Base-by-base conservation (phyloP, 2,329 filamentous ascomycete genomes). In the Laburnicola sp. region DNA sequence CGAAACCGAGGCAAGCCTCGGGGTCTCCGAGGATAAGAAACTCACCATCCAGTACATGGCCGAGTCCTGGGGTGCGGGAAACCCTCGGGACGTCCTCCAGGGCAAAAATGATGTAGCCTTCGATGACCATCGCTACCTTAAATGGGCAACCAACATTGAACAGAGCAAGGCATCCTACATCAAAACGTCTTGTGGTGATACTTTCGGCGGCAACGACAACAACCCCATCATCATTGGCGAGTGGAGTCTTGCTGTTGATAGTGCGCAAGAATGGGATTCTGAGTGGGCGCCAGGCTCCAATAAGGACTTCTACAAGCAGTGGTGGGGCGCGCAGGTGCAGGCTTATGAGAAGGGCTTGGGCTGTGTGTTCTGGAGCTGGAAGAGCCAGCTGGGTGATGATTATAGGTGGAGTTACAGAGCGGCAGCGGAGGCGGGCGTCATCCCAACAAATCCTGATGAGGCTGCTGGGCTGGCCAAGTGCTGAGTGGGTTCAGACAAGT, bases 281-380 rank as follows among this genome's bases (percentile, higher is more conserved):
- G 77, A 74, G 25, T 84, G 76, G 75, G 60, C 76, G 62, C 67
- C 63, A 23, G 34, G 54, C 8, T 67, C 62, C 11, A 73, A 76
- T 30, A 61, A 65, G 46, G 70, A 65, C 2, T 86, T 84, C 66
- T 86, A 86, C 64, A 69, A 58, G 40, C 68, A 75, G 38, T 86
- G 78, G 75, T 86, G 82, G 68, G 78, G 79, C 0, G 82, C 82
- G 0, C 82, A 85, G 66, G 75, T 79, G 0, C 72, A 76, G 38
- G 69, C 77, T 0, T 86, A 83, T 59, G 83, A 86, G 70, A 75
- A 75, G 49, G 69, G 74, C 11, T 71, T 74, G 6, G 82, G 82
- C 0, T 85, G 81, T 82, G 65, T 82, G 2, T 86, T 84, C 60
- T 86, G 83, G 83, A 76, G 76, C 0, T 86, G 82, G 83, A 86